Evolutionary conservation across 148 eudicot genomes (phyloP).

Genomic region (Selenicereus undatus): DNA sequence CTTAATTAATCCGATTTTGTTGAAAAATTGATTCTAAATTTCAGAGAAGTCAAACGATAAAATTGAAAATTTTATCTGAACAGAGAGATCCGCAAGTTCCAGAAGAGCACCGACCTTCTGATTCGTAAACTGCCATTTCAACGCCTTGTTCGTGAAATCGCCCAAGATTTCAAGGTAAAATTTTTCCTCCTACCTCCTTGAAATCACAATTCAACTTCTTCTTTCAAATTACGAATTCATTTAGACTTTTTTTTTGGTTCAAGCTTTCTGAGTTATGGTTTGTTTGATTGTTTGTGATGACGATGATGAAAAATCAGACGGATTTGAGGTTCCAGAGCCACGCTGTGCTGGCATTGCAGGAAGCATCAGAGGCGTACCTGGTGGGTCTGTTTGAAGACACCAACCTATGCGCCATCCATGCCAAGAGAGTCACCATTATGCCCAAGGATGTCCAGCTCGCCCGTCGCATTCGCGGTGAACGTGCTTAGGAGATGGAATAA

Average conservation of each 20-base stretch:
- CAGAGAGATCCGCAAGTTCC: slow-evolving; percentile 59
- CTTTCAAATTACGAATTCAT: background rate
- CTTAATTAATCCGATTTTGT: background rate
- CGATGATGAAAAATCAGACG: slow-evolving; percentile 23
- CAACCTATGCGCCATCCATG: slow-evolving; percentile 24
- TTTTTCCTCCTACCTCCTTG: too few relatives aligned
- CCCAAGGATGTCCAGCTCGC: slow-evolving; percentile 47
- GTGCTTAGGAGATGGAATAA: slow-evolving; percentile 28
- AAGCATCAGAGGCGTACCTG: slow-evolving; percentile 49
- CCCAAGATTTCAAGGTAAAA: slow-evolving; percentile 55
- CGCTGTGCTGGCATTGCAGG: slow-evolving; percentile 51
- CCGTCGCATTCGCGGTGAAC: slow-evolving; percentile 48
- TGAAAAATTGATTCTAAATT: background rate
- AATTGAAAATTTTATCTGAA: background rate
- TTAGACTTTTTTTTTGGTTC: background rate
- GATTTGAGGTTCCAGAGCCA: slow-evolving; percentile 61
- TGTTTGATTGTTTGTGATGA: background rate
- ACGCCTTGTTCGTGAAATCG: slow-evolving; percentile 66
- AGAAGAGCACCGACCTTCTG: slow-evolving; percentile 68
- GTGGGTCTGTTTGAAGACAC: slow-evolving; percentile 15
- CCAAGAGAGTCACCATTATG: slow-evolving; percentile 59
- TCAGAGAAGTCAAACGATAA: background rate
- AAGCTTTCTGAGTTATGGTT: background rate
- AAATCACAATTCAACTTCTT: background rate
- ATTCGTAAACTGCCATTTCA: slow-evolving; percentile 67